Percentiles rank a stretch among this genome's conserved stretches.
These are phyloP conservation scores for Cadophora luteo-olivacea DNA, from an alignment of 2,329 filamentous ascomycete genomes.

Conservation along the genomic window DNA sequence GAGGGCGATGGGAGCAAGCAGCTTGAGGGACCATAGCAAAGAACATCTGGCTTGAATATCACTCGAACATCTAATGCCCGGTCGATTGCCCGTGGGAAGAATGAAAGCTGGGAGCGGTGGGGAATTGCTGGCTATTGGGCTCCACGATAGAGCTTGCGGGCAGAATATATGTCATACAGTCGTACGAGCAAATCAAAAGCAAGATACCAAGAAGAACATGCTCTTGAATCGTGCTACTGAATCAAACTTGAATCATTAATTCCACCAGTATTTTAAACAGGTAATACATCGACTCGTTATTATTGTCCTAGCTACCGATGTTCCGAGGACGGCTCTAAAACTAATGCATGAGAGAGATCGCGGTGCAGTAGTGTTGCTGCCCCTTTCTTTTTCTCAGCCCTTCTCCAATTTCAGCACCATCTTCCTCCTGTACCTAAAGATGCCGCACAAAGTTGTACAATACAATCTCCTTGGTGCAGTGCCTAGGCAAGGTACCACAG, in stretches of 20 bases:
- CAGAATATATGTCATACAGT: too few relatives aligned
- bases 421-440: not conserved
- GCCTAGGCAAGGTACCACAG: not conserved
- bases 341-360: conserved; percentile 13
- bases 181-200: not conserved
- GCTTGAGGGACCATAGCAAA: not conserved
- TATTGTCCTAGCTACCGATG: not conserved
- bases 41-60: not conserved
- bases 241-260: not conserved
- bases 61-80: not conserved
- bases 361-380: conserved; percentile 11
- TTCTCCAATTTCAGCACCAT: not conserved
- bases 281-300: not conserved
- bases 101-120: too few relatives aligned
- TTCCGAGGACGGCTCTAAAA: conserved; percentile 2
- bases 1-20: too few relatives aligned
- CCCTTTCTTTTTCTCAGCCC: not conserved
- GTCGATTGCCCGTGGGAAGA: too few relatives aligned
- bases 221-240: not conserved
- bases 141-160: too few relatives aligned
- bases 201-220: not conserved
- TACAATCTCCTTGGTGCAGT: not conserved
- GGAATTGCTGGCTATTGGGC: too few relatives aligned
- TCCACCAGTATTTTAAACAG: not conserved
- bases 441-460: not conserved